Evolutionary conservation across 108 stramenopile species (phyloP), one percentile per base, ranked within the genome.

Genomic region (Aurantiochytrium sp.): DNA sequence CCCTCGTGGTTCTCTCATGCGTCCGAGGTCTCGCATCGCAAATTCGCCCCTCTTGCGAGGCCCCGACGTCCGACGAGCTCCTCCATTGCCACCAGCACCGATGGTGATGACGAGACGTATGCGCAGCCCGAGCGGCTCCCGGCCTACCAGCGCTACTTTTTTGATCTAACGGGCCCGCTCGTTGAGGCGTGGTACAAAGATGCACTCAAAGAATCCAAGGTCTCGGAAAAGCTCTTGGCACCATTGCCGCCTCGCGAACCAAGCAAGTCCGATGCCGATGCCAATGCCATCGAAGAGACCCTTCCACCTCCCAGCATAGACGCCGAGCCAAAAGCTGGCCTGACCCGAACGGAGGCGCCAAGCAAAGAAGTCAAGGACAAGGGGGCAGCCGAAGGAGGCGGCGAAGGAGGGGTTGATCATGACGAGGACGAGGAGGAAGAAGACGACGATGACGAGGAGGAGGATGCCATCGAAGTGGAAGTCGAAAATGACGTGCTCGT

Each of bases 121-220:
- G 76, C 8, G 51, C 25, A 10, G 25, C 10, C 25, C 43, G 76
- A 83, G 76, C 76, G 76, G 2, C 16, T 83, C 10, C 64, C 64
- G 10, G 64, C 64, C 10, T 69, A 69, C 42, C 64, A 69, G 42
- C 64, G 64, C 64, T 42, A 69, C 64, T 69, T 69, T 42, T 69
- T 12, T 12, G 5, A 69, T 18, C 42, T 28, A 1, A 69, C 76
- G 16, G 76, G 76, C 45, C 76, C 76, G 51, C 76, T 83, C 25
- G 76, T 53, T 14, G 76, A 83, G 76, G 76, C 76, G 0, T 83
- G 76, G 76, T 53, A 53, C 51, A 83, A 83, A 23, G 76, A 83
- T 35, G 45, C 76, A 12, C 49, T 83, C 49, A 83, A 83, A 23
- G 76, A 83, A 35, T 14, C 76, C 45, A 35, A 83, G 42, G 55